Base-by-base conservation (phyloP, 352 stramenopile genomes). In the Phytophthora colocasiae region DNA sequence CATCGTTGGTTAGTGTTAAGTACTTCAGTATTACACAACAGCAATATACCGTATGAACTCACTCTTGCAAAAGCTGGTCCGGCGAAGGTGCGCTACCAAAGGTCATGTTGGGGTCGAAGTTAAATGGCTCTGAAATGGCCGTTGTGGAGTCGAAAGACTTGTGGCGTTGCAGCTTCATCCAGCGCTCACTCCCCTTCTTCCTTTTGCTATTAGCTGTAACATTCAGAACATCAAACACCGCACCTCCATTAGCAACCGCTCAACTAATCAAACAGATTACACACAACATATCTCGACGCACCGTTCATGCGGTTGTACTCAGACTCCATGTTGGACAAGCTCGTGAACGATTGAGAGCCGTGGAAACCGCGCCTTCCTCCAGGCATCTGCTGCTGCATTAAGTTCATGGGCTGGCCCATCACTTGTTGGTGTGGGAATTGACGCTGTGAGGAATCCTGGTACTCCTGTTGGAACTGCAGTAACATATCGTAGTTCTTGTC, bases 311-410 rank as follows among this genome's bases (percentile, higher is more conserved):
- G 74, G 40, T 76, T 73, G 56, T 83, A 81, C 47, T 91, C 82
- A 15, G 66, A 78, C 63, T 91, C 82, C 85, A 93, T 93, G 44
- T 71, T 91, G 11, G 85, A 83, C 29, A 93, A 64, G 27, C 67
- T 89, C 32, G 85, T 91, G 59, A 90, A 90, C 31, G 85, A 93
- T 52, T 84, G 79, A 24, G 85, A 93, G 26, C 73, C 79, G 60
- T 91, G 82, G 8, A 93, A 69, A 45, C 62, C 77, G 2, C 82
- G 81, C 17, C 71, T 46, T 38, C 58, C 60, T 41, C 58, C 62
- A 9, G 54, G 27, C 43, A 80, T 63, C 55, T 75, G 56, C 64
- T 72, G 71, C 43, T 73, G 75, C 40, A 58, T 19, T 43, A 82
- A 55, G 41, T 85, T 63, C 31, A 75, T 76, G 26, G 72, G 69